Evolutionary conservation across 1,284 basidiomycete genomes (phyloP), one percentile per base, ranked within the genome.

Genomic region (Chalciporus sp.): DNA sequence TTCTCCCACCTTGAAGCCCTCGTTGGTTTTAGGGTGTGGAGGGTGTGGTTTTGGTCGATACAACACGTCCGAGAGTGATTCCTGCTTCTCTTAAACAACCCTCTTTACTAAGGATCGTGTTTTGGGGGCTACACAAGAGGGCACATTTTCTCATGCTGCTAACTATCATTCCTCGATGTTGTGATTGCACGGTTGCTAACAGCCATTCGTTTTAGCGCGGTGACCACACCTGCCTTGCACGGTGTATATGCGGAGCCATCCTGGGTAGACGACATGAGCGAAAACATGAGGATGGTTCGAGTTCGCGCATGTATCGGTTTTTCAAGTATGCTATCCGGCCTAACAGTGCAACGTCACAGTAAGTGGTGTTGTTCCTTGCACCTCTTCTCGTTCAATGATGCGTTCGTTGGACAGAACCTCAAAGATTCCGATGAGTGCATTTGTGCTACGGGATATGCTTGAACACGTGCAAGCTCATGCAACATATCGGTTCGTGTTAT

Each of bases 401-500:
- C 1, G 2, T 27, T 33, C 23, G 14, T 47, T 51, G 43, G 23
- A 51, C 56, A 92, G 90, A 53, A 78, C 79, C 0, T 65, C 77
- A 2, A 81, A 79, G 58, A 81, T 90, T 42, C 91, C 92, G 0
- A 75, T 94, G 20, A 90, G 90, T 2, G 88, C 90, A 12, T 94
- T 91, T 71, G 83, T 94, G 23, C 81, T 93, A 11, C 85, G 90
- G 58, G 92, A 95, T 64, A 91, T 95, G 90, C 80, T 82, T 42
- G 94, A 95, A 66, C 85, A 90, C 52, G 86, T 91, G 1, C 87
- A 90, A 51, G 92, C 94, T 1, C 93, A 95, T 67, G 94, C 93
- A 2, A 88, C 90, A 0, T 92, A 95, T 71, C 86, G 93, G 7
- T 95, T 96, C 64, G 80, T 94, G 43, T 75, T 96, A 42, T 76